Conservation (phyloP, 306 rosid genomes). For the Vigna nakashimae region DNA sequence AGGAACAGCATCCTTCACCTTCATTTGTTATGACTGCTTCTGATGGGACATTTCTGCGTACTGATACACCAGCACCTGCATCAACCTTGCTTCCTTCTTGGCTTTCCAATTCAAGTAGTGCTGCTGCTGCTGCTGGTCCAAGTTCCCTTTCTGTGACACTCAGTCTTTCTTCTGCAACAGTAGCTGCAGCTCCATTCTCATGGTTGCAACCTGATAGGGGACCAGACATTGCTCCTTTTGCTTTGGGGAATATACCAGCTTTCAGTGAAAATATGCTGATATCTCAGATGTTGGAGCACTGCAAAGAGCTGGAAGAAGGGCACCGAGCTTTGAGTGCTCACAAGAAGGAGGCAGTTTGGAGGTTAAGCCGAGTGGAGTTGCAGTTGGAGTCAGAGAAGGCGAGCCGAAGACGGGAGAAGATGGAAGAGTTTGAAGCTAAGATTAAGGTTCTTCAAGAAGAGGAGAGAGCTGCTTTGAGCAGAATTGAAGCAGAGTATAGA, state of each 20-base stretch:
- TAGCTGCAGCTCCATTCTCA: slow-evolving; percentile 15
- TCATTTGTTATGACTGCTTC: slow-evolving; percentile 63
- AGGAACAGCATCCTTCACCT: slow-evolving; percentile 51
- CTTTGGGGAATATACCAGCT: slow-evolving; percentile 49
- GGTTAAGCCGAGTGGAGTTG: slow-evolving; percentile 87
- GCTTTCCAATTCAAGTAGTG: neutral
- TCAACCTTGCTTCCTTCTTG: neutral
- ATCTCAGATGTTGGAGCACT: slow-evolving; percentile 77
- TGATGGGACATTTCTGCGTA: neutral
- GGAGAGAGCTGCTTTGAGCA: slow-evolving; percentile 65
- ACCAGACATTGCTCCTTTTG: slow-evolving; percentile 32
- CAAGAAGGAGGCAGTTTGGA: slow-evolving; percentile 86
- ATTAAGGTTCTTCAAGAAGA: slow-evolving; percentile 86
- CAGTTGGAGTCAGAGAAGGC: slow-evolving; percentile 92
- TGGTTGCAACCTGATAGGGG: slow-evolving; percentile 82
- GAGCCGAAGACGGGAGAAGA: slow-evolving; percentile 71
- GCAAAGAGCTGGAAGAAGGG: slow-evolving; percentile 88
- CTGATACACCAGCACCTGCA: slow-evolving; percentile 2
- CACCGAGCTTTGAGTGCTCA: slow-evolving; percentile 79
- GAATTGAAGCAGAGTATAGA: slow-evolving; percentile 79
- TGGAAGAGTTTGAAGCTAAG: slow-evolving; percentile 82
- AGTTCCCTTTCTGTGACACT: slow-evolving; percentile 9
- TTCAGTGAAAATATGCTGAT: slow-evolving; percentile 29
- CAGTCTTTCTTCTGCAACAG: slow-evolving; percentile 2
- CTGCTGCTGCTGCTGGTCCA: neutral